Evolutionary conservation across 108 stramenopile genomes (phyloP).

Genomic region (Craspedostauros australis): DNA sequence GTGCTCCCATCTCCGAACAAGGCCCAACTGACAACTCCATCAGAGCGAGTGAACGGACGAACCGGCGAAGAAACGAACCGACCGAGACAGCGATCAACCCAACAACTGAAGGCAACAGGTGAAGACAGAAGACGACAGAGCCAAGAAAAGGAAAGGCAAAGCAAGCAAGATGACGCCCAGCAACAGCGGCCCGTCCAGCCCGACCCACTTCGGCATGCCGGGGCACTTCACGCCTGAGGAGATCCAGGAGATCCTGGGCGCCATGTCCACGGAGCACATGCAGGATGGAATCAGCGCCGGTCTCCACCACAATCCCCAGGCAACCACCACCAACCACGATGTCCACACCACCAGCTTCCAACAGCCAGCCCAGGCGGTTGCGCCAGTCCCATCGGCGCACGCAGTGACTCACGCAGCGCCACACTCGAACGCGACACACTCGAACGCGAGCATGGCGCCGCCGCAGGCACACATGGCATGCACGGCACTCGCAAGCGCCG

Average conservation of each 20-base stretch:
- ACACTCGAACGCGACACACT: background rate
- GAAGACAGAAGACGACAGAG: too few relatives aligned
- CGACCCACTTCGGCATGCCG: slow-evolving; percentile 8
- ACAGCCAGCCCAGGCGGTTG: background rate
- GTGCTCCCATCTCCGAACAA: too few relatives aligned
- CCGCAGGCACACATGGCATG: background rate
- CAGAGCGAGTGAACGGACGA: too few relatives aligned
- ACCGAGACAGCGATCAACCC: too few relatives aligned
- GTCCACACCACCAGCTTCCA: background rate
- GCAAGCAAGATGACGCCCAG: too few relatives aligned
- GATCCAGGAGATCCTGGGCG: slow-evolving; percentile 12
- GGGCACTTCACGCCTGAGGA: slow-evolving; percentile 14
- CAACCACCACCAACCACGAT: slow-evolving; percentile 1
- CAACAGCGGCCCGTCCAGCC: slow-evolving; percentile 15
- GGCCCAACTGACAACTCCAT: too few relatives aligned
- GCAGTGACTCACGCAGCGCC: background rate
- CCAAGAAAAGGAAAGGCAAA: too few relatives aligned
- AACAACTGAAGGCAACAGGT: too few relatives aligned
- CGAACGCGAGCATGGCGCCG: background rate
- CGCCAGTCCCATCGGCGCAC: background rate
- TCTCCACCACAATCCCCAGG: slow-evolving; percentile 15
- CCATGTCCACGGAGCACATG: slow-evolving; percentile 8
- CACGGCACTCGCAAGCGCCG: background rate
- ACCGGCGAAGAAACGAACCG: too few relatives aligned
- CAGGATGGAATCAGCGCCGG: background rate